Conservation (phyloP, 495 filamentous ascomycete genomes). For the Paragyromitra xinjiangensis region DNA sequence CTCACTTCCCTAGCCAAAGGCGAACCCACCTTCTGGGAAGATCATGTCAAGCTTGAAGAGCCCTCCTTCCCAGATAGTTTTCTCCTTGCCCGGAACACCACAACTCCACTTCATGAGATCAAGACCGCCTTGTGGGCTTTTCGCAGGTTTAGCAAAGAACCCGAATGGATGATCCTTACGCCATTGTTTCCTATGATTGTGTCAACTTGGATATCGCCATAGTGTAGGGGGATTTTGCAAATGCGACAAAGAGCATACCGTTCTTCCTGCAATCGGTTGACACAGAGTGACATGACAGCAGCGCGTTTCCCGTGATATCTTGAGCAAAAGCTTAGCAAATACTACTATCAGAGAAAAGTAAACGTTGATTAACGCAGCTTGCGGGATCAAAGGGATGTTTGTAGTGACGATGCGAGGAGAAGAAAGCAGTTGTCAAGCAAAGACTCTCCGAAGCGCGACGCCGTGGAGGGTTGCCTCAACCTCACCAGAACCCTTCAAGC, state of each 20-base stretch:
- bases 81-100: slow-evolving; percentile 91
- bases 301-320: background rate
- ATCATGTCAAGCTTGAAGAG: slow-evolving; percentile 91
- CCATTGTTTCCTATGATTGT: slow-evolving; percentile 83
- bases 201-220: slow-evolving; percentile 29
- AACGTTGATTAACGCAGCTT: background rate
- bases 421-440: background rate
- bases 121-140: slow-evolving; percentile 78
- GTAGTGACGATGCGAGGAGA: slow-evolving; percentile 18
- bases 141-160: slow-evolving; percentile 89
- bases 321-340: background rate
- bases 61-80: slow-evolving; percentile 96
- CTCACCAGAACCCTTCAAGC: background rate
- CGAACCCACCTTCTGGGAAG: slow-evolving; percentile 88
- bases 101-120: slow-evolving; percentile 98
- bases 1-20: background rate
- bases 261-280: slow-evolving; percentile 90
- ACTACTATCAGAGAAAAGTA: slow-evolving; percentile 7
- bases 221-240: background rate
- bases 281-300: slow-evolving; percentile 79
- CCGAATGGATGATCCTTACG: slow-evolving; percentile 96
- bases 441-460: background rate
- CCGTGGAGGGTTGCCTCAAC: background rate
- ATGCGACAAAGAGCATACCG: slow-evolving; percentile 65
- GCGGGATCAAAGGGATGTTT: slow-evolving; percentile 8